Conservation (phyloP, 257 asterid species). For the Verbascum thapsus region DNA sequence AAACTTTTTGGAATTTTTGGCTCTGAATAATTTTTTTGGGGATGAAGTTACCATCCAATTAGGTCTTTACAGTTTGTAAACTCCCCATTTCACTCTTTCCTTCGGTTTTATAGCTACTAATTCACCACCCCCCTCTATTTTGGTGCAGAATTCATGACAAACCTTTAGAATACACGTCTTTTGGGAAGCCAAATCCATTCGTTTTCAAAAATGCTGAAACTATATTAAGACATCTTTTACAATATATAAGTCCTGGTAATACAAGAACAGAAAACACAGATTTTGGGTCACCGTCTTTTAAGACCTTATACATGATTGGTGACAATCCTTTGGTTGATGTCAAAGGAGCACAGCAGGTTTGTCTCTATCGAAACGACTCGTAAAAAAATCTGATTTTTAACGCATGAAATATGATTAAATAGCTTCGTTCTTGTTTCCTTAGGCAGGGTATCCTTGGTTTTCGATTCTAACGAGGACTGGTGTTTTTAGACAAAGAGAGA, state of each 20-base stretch:
- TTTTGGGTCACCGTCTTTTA: conserved; percentile 35
- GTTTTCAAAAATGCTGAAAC: conserved; percentile 60
- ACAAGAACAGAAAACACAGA: conserved; percentile 25
- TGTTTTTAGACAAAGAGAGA: conserved; percentile 55
- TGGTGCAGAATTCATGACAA: conserved; percentile 51
- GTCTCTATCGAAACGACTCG: conserved; percentile 18
- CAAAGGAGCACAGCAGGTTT: conserved; percentile 60
- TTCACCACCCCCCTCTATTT: neutral
- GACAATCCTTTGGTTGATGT: conserved; percentile 66
- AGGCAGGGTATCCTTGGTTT: conserved; percentile 78
- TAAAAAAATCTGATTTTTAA: neutral
- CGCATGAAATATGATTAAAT: neutral
- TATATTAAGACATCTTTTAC: conserved; percentile 40
- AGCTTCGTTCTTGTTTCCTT: conserved; percentile 21
- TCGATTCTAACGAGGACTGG: conserved; percentile 71
- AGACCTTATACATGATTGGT: conserved; percentile 64
- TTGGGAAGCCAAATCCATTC: conserved; percentile 70
- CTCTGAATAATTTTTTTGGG: too few species aligned
- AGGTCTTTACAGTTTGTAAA: too few species aligned
- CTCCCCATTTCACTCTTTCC: too few species aligned
- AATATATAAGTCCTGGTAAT: conserved; percentile 24
- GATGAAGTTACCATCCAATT: too few species aligned
- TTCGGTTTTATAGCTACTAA: too few species aligned
- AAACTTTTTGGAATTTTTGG: too few species aligned
- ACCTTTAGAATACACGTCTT: conserved; percentile 53